Percentiles rank a stretch among this genome's conserved stretches.
Conservation (phyloP, 2,329 filamentous ascomycete species). For the Xylaria sp. region DNA sequence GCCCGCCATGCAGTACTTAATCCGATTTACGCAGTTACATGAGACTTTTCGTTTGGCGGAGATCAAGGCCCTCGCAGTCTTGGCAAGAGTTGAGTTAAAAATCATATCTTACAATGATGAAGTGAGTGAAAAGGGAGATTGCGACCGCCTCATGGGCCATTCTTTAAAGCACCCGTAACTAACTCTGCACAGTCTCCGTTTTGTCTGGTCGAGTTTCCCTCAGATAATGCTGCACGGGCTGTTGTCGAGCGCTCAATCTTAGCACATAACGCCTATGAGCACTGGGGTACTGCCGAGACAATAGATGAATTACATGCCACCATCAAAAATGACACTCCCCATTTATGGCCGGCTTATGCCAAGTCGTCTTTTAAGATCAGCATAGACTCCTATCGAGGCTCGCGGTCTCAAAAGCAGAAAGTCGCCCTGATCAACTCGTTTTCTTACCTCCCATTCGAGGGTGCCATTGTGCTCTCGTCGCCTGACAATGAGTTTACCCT, state of each 20-base stretch:
- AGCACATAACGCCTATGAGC: slow-evolving; percentile 83
- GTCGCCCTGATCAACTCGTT: slow-evolving; percentile 85
- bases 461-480: slow-evolving; percentile 78
- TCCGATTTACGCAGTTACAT: slow-evolving; percentile 89
- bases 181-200: slow-evolving; percentile 76
- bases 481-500: slow-evolving; percentile 81
- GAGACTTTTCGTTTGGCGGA: slow-evolving; percentile 91
- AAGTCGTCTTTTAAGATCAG: slow-evolving; percentile 81
- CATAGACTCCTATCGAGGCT: slow-evolving; percentile 83
- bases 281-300: slow-evolving; percentile 80
- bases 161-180: slow-evolving; percentile 28
- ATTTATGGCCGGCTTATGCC: slow-evolving; percentile 74
- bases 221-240: slow-evolving; percentile 69
- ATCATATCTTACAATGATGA: slow-evolving; percentile 78
- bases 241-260: slow-evolving; percentile 83
- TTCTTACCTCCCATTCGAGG: slow-evolving; percentile 78
- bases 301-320: slow-evolving; percentile 75
- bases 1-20: slow-evolving; percentile 75
- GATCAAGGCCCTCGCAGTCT: slow-evolving; percentile 78
- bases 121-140: slow-evolving; percentile 61
- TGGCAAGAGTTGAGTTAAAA: slow-evolving; percentile 74
- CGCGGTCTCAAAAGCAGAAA: slow-evolving; percentile 71
- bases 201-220: slow-evolving; percentile 77
- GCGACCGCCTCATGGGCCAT: not conserved
- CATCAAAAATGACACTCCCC: slow-evolving; percentile 66